Evolutionary conservation across 148 eudicot genomes (phyloP).

Genomic region (Mesembryanthemum crystallinum): DNA sequence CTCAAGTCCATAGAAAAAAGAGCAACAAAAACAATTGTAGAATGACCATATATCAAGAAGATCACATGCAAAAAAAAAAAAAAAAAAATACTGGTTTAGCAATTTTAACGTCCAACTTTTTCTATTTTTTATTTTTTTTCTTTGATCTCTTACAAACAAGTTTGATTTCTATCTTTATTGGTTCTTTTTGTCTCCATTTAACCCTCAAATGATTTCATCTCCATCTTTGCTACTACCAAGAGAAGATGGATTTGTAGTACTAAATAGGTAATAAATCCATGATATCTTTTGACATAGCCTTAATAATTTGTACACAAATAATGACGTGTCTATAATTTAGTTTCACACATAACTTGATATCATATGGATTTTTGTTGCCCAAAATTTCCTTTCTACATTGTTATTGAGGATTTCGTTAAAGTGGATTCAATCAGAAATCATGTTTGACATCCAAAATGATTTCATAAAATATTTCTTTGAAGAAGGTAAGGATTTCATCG

Average conservation of each 20-base stretch:
- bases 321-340: too few species aligned
- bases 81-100: too few species aligned
- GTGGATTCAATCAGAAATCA: not conserved
- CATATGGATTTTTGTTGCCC: not conserved
- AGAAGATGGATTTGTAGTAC: not conserved
- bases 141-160: not conserved
- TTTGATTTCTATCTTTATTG: not conserved
- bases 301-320: not conserved
- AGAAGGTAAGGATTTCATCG: constrained; percentile 1
- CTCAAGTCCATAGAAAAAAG: not conserved
- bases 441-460: not conserved
- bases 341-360: not conserved
- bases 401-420: not conserved
- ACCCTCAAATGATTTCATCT: not conserved
- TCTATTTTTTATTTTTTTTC: not conserved
- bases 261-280: not conserved
- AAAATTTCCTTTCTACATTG: not conserved
- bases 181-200: not conserved
- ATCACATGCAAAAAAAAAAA: not conserved
- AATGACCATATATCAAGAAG: not conserved
- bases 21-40: not conserved
- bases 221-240: not conserved
- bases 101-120: too few species aligned
- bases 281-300: not conserved
- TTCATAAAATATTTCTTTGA: not conserved